These are phyloP conservation scores for Dimocarpus longan DNA, from an alignment of 345 rosid genomes.

Conservation along the genomic window DNA sequence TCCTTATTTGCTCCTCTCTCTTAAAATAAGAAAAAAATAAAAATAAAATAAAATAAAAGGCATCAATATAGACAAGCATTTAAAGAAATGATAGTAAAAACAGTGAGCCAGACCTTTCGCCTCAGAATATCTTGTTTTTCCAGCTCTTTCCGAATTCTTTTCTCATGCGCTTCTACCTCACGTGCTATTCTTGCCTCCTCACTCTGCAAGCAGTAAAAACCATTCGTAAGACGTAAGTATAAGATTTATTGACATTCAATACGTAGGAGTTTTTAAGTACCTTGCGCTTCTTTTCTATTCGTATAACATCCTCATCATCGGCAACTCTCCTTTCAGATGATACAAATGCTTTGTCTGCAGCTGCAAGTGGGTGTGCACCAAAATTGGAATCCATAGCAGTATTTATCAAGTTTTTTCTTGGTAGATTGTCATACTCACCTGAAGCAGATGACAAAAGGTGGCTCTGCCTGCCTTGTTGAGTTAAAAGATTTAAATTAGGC, in stretches of 20 bases:
- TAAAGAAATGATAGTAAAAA: constrained; percentile 13
- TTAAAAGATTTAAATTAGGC: constrained; percentile 63
- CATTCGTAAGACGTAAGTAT: constrained; percentile 9
- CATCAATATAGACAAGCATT: constrained; percentile 15
- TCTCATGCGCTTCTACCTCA: constrained; percentile 90
- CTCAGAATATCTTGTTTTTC: constrained; percentile 81
- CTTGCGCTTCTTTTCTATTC: constrained; percentile 75
- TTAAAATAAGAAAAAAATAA: constrained; percentile 27
- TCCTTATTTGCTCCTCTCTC: constrained; percentile 83
- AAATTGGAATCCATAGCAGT: constrained; percentile 39
- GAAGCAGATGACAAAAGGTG: constrained; percentile 48
- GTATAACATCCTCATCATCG: constrained; percentile 53
- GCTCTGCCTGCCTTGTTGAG: constrained; percentile 63
- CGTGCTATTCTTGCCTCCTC: constrained; percentile 87
- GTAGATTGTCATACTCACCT: constrained; percentile 47
- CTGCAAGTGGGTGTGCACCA: constrained; percentile 42
- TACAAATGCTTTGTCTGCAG: constrained; percentile 47
- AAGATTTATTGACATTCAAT: not conserved
- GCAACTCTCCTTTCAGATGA: constrained; percentile 51
- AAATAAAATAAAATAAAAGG: no score
- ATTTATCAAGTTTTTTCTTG: constrained; percentile 45
- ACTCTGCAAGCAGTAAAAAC: constrained; percentile 43
- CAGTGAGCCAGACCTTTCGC: constrained; percentile 60
- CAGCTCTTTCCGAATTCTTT: constrained; percentile 81
- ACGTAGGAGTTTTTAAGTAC: constrained; percentile 31